Evolutionary conservation across 1,284 basidiomycete genomes (phyloP).

Genomic region (Cystobasidiaceae sp.): DNA sequence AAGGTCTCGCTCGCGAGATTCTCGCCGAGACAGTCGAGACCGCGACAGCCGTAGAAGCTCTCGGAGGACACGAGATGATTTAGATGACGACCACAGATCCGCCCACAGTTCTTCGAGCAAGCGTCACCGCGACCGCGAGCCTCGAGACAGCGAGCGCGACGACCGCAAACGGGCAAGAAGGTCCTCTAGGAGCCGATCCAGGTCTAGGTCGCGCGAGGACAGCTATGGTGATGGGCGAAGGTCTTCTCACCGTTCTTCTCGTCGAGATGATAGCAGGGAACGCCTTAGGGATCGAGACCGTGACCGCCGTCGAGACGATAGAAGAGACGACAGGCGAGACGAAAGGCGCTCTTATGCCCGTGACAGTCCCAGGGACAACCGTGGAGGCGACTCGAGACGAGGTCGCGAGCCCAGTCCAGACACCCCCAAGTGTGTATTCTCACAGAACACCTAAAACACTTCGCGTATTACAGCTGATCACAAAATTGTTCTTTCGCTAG

Average conservation of each 20-base stretch:
- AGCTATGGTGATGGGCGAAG: slow-evolving; percentile 1
- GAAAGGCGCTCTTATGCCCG: slow-evolving; percentile 46
- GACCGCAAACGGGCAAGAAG: not conserved
- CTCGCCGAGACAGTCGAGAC: not conserved
- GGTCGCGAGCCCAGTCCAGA: not conserved
- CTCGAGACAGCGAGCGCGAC: not conserved
- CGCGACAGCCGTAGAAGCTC: slow-evolving; percentile 20
- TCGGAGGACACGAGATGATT: not conserved
- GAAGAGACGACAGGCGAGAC: slow-evolving; percentile 48
- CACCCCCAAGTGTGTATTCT: not conserved
- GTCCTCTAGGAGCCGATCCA: slow-evolving; percentile 12
- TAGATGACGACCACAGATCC: slow-evolving; percentile 11
- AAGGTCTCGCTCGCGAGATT: not conserved
- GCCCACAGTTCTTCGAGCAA: slow-evolving; percentile 26
- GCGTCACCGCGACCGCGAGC: slow-evolving; percentile 11
- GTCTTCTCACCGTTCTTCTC: slow-evolving; percentile 18
- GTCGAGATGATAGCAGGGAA: slow-evolving; percentile 28
- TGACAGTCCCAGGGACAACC: slow-evolving; percentile 37
- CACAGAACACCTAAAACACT: not conserved
- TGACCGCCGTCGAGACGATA: slow-evolving; percentile 44
- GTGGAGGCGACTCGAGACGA: not conserved
- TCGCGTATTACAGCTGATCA: not conserved
- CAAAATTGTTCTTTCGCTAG: slow-evolving; percentile 44
- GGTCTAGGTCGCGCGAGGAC: not conserved
- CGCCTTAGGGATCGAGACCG: slow-evolving; percentile 27